Evolutionary conservation across 2,329 filamentous ascomycete genomes (phyloP).

Genomic region (Purpureocillium lavendulum): DNA sequence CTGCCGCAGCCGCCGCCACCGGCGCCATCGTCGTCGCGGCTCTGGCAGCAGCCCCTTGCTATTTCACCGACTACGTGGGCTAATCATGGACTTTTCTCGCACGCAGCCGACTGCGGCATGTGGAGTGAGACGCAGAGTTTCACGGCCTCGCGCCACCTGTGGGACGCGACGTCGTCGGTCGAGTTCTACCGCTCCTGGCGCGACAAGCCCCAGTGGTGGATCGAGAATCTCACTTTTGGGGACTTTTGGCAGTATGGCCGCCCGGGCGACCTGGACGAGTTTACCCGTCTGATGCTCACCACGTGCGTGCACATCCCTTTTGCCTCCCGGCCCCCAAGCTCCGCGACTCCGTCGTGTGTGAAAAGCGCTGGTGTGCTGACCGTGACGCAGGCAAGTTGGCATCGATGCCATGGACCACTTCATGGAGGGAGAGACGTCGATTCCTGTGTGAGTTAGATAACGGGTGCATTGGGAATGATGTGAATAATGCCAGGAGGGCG

Average conservation of each 20-base stretch:
- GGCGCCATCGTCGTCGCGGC: background rate
- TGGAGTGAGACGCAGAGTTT: slow-evolving; percentile 13
- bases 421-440: slow-evolving; percentile 18
- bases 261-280: slow-evolving; percentile 29
- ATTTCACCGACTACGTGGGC: background rate
- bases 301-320: slow-evolving; percentile 18
- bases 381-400: slow-evolving; percentile 21
- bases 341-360: background rate
- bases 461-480: background rate
- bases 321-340: background rate
- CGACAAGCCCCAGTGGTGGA: slow-evolving; percentile 28
- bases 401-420: slow-evolving; percentile 27
- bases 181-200: slow-evolving; percentile 36
- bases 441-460: slow-evolving; percentile 6
- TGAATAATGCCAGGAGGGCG: no score
- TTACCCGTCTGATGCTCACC: slow-evolving; percentile 27
- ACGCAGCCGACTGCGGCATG: slow-evolving; percentile 4
- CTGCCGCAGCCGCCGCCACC: background rate
- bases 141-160: slow-evolving; percentile 33
- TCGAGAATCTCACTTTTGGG: slow-evolving; percentile 24
- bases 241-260: slow-evolving; percentile 27
- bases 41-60: background rate
- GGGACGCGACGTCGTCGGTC: slow-evolving; percentile 30
- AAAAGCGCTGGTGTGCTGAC: background rate
- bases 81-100: background rate